Evolutionary conservation across 2,329 filamentous ascomycete species (phyloP).

Genomic region (Stylonectria norvegica): DNA sequence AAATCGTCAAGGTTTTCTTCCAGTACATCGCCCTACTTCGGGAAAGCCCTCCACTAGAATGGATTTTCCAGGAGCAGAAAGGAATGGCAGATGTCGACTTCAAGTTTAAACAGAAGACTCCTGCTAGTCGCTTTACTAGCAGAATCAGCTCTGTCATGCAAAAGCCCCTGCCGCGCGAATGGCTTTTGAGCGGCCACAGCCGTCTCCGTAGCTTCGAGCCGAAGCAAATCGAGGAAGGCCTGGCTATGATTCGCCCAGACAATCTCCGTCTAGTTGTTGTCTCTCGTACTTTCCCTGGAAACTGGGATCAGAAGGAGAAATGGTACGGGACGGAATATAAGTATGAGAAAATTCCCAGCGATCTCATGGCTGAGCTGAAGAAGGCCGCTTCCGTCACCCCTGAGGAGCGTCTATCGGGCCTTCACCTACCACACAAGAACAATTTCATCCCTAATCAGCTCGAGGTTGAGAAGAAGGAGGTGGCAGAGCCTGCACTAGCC

Average conservation of each 20-base stretch:
- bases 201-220: slow-evolving; percentile 78
- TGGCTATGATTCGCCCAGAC: slow-evolving; percentile 75
- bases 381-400: slow-evolving; percentile 57
- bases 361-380: slow-evolving; percentile 69
- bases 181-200: slow-evolving; percentile 76
- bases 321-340: slow-evolving; percentile 98
- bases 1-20: slow-evolving; percentile 81
- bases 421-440: slow-evolving; percentile 89
- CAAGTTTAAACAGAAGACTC: slow-evolving; percentile 89
- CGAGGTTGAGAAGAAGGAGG: slow-evolving; percentile 90
- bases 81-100: slow-evolving; percentile 90
- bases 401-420: slow-evolving; percentile 59
- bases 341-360: slow-evolving; percentile 71
- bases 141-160: slow-evolving; percentile 86
- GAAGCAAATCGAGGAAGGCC: slow-evolving; percentile 67
- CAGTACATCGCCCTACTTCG: slow-evolving; percentile 86
- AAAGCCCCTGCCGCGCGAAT: slow-evolving; percentile 79
- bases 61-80: slow-evolving; percentile 93
- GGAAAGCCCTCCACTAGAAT: slow-evolving; percentile 76
- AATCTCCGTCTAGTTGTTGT: slow-evolving; percentile 85
- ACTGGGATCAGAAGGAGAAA: slow-evolving; percentile 85
- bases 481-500: slow-evolving; percentile 67
- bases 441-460: slow-evolving; percentile 93
- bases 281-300: slow-evolving; percentile 77
- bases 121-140: slow-evolving; percentile 85